Evolutionary conservation across 1,284 basidiomycete species (phyloP).

Genomic region (Cryptococcus amylolentus): DNA sequence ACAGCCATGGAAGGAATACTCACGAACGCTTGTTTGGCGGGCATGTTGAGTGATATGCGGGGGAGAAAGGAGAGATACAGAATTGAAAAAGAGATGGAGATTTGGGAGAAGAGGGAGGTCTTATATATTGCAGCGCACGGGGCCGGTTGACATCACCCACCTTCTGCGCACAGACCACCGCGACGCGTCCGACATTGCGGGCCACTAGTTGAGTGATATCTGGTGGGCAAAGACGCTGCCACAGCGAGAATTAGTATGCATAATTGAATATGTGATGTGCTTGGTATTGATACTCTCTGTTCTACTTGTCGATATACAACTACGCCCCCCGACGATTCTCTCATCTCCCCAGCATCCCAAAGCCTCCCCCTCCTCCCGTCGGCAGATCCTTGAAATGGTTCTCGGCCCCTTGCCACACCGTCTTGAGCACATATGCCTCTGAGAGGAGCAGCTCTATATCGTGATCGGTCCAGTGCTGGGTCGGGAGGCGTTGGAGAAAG

Average conservation of each 20-base stretch:
- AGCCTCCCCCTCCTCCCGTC: conserved; percentile 23
- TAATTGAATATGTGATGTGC: background rate
- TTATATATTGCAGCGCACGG: background rate
- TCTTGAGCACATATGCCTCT: conserved; percentile 92
- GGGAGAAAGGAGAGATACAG: background rate
- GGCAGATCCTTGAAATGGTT: conserved; percentile 66
- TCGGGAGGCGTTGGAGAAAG: conserved; percentile 95
- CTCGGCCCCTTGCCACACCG: conserved; percentile 89
- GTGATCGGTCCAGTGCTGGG: conserved; percentile 90
- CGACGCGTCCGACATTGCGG: too few relatives aligned
- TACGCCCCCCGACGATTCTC: background rate
- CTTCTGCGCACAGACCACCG: background rate
- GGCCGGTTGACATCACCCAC: background rate
- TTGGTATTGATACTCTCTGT: background rate
- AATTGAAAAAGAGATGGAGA: background rate
- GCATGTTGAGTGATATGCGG: background rate
- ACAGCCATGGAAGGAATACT: background rate
- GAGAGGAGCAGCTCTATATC: conserved; percentile 92
- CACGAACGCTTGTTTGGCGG: conserved; percentile 8
- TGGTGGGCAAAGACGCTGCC: too few relatives aligned
- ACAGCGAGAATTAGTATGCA: too few relatives aligned
- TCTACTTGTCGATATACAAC: background rate
- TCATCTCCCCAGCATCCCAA: conserved; percentile 45
- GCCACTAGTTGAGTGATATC: too few relatives aligned
- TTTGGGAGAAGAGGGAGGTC: background rate